Base-by-base conservation (phyloP, 208 protist species). In the Trypanosoma mega region DNA sequence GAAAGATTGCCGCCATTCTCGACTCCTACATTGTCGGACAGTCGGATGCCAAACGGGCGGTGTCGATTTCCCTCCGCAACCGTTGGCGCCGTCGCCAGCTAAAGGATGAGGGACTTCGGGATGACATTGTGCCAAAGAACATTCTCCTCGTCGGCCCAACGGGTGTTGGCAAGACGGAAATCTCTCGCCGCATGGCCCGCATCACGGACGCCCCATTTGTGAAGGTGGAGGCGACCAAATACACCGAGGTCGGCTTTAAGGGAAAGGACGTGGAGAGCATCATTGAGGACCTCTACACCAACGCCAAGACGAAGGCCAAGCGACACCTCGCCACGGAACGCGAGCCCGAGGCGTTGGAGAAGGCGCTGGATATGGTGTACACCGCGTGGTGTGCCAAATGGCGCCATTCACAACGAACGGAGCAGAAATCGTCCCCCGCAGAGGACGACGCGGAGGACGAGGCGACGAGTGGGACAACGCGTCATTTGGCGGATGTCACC, bases 151-250 rank as follows among this genome's bases (percentile, higher is more conserved):
- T 97, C 43, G 93, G 93, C 0, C 91, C 93, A 1, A 97, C 93
- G 24, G 93, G 93, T 7, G 91, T 97, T 4, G 93, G 93, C 27
- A 97, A 97, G 68, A 97, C 91, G 27, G 97, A 99, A 69, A 97
- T 99, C 31, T 92, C 97, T 6, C 80, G 98, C 14, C 77, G 98
- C 45, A 92, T 99, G 76, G 97, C 97, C 5, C 97, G 94, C 63
- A 87, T 99, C 68, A 93, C 97, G 1, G 80, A 98, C 48, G 94
- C 97, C 0, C 98, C 98, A 2, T 99, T 99, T 66, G 79, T 99
- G 20, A 99, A 99, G 74, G 97, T 99, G 7, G 97, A 99, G 77
- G 97, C 97, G 11, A 99, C 98, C 29, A 99, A 99, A 81, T 99
- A 97, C 76, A 99, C 98, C 1, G 97, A 98, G 60, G 92, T 97